Percentiles rank a stretch among this genome's conserved stretches.
Conservation (phyloP, 768 basidiomycete genomes). For the Amanita muscaria region DNA sequence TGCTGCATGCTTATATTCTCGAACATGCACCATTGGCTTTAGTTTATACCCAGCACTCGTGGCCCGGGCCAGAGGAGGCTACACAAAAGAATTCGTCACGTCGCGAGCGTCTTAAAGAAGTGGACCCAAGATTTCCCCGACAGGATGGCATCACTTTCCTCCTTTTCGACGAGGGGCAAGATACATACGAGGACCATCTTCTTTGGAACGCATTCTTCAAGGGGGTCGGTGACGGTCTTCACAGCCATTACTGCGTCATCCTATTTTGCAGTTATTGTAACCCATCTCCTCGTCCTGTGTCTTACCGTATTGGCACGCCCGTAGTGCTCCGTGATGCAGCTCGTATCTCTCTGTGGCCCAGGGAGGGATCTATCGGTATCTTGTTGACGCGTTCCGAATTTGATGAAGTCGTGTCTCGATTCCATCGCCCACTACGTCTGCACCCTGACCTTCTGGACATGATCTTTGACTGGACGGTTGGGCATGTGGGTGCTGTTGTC, state of each 20-base stretch:
- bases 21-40: constrained; percentile 2
- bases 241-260: neutral
- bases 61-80: no score
- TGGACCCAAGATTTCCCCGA: neutral
- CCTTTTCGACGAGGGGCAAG: constrained; percentile 9
- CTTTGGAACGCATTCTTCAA: constrained; percentile 11
- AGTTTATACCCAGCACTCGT: neutral
- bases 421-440: neutral
- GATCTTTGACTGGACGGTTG: neutral
- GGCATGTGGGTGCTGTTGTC: neutral
- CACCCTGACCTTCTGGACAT: neutral
- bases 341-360: constrained; percentile 6
- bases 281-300: neutral
- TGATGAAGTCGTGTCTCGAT: neutral
- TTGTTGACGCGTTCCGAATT: neutral
- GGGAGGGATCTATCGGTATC: neutral
- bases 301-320: neutral
- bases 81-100: neutral
- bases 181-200: constrained; percentile 1
- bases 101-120: neutral
- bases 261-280: constrained; percentile 9
- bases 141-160: constrained; percentile 1
- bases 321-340: constrained; percentile 1
- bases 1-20: constrained; percentile 7
- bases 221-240: neutral